phyloP scores from a whole-genome alignment of 208 protist species.

The Acanthamoeba lenticulata region DNA sequence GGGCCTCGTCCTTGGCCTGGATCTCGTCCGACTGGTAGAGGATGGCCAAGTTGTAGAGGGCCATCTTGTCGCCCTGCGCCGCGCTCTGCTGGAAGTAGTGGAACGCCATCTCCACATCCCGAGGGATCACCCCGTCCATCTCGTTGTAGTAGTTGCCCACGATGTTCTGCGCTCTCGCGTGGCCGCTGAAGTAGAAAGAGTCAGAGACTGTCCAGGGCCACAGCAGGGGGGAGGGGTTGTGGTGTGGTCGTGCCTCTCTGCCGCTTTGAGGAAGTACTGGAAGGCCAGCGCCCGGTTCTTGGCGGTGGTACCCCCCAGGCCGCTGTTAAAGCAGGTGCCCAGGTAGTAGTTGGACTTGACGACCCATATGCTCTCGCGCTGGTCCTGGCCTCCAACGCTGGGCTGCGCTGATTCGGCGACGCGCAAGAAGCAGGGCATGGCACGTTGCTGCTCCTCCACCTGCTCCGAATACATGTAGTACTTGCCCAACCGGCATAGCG shows the following conservation, averaged over 20 bases:
- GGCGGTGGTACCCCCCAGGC: background rate
- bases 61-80: background rate
- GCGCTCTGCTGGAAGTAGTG: background rate
- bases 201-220: background rate
- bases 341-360: background rate
- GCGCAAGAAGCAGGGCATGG: too few species aligned
- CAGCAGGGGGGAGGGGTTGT: background rate
- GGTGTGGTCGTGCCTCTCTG: background rate
- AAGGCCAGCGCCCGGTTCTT: background rate
- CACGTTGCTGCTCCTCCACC: background rate
- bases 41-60: slow-evolving; percentile 10
- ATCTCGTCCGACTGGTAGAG: slow-evolving; percentile 35
- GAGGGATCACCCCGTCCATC: background rate
- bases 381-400: background rate
- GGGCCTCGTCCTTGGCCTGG: background rate
- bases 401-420: too few species aligned
- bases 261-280: background rate
- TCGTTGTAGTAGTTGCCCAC: background rate
- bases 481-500: background rate
- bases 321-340: background rate
- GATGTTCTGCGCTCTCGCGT: background rate
- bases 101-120: slow-evolving; percentile 14
- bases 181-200: background rate
- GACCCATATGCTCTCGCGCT: too few species aligned
- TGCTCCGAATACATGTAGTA: background rate